A percentile compares a stretch with the other conserved stretches of the same genome.
phyloP scores from a whole-genome alignment of 2,329 filamentous ascomycete genomes.

The Colletotrichum cuscutae region DNA sequence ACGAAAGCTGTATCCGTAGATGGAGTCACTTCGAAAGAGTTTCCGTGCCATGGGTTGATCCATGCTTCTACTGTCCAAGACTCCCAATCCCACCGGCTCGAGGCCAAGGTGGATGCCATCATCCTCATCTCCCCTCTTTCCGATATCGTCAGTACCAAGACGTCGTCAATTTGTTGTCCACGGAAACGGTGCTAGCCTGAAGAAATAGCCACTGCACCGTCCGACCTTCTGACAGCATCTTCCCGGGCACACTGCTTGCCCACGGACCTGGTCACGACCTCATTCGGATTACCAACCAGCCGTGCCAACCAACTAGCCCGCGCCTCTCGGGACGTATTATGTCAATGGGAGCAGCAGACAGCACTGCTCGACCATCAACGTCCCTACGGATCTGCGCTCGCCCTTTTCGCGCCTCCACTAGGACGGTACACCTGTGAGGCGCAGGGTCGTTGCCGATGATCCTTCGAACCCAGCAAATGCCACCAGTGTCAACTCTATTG shows the following conservation, averaged over 20 bases:
- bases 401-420: not conserved
- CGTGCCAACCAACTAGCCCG: not conserved
- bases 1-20: not conserved
- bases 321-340: not conserved
- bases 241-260: not conserved
- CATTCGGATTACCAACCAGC: not conserved
- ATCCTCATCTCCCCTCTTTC: too few species aligned
- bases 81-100: not conserved
- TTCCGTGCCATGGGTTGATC: not conserved
- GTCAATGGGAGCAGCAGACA: not conserved
- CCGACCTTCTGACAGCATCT: not conserved
- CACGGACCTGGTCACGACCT: not conserved
- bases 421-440: not conserved
- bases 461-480: not conserved
- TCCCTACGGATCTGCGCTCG: not conserved
- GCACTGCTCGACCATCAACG: not conserved
- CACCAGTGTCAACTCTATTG: not conserved
- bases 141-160: not conserved
- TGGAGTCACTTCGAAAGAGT: not conserved
- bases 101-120: too few species aligned
- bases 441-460: slow-evolving; percentile 7
- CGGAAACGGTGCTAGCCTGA: not conserved
- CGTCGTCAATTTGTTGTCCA: not conserved
- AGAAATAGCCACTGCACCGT: not conserved
- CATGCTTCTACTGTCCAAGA: not conserved